These are phyloP conservation scores for Pleochaeta shiraiana DNA, from an alignment of 2,329 filamentous ascomycete species.

Conservation along the genomic window DNA sequence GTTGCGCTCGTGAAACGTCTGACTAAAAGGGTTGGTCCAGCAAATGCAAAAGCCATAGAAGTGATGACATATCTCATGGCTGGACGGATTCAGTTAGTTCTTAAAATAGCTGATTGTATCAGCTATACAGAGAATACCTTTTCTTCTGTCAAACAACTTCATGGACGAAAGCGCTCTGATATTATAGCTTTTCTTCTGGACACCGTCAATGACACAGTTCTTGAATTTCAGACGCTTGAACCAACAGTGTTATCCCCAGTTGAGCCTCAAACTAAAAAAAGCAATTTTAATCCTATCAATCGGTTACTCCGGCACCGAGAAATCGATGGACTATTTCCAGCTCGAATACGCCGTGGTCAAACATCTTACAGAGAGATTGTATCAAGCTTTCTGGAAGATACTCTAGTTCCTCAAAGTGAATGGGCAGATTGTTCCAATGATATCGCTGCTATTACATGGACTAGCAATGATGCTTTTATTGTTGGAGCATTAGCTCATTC, in stretches of 20 bases:
- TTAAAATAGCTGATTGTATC: conserved; percentile 2
- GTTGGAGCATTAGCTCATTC: conserved; percentile 41
- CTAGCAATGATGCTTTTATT: conserved; percentile 29
- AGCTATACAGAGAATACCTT: not conserved
- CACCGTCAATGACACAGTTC: not conserved
- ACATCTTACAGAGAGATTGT: conserved; percentile 10
- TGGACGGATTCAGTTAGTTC: not conserved
- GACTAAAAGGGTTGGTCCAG: not conserved
- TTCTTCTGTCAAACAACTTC: not conserved
- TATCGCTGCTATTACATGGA: conserved; percentile 35
- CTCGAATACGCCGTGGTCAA: conserved; percentile 7
- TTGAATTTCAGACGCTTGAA: not conserved
- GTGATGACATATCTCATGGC: not conserved
- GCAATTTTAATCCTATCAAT: not conserved
- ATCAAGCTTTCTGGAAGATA: conserved; percentile 24
- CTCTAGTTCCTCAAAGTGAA: conserved; percentile 27
- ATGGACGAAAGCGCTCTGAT: not conserved
- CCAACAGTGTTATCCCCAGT: not conserved
- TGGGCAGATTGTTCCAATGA: conserved; percentile 41
- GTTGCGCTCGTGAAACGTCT: not conserved
- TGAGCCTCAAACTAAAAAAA: not conserved
- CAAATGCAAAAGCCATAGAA: not conserved
- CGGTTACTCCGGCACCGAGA: conserved; percentile 12
- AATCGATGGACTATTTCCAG: conserved; percentile 10
- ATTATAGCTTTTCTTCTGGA: conserved; percentile 5